phyloP scores from a whole-genome alignment of 2,329 filamentous ascomycete species.

The Verticillium zaregamsianum region DNA sequence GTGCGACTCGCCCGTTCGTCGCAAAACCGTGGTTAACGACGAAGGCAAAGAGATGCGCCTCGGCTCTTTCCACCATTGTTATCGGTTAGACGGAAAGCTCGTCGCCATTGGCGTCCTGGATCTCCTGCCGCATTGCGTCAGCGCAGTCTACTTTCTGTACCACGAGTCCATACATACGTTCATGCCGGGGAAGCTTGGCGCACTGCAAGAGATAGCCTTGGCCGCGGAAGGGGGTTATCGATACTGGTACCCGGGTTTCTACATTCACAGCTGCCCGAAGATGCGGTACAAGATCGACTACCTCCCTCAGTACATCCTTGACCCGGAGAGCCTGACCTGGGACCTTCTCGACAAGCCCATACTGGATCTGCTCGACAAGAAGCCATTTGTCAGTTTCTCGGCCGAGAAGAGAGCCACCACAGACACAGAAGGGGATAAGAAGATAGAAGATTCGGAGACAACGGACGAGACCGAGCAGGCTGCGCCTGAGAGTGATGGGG shows the following conservation, averaged over 20 bases:
- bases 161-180: slow-evolving; percentile 68
- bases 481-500: slow-evolving; percentile 14
- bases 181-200: slow-evolving; percentile 71
- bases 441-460: slow-evolving; percentile 16
- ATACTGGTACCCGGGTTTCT: slow-evolving; percentile 79
- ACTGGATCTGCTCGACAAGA: slow-evolving; percentile 45
- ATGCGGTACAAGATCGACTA: slow-evolving; percentile 86
- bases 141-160: slow-evolving; percentile 81
- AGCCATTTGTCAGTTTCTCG: slow-evolving; percentile 51
- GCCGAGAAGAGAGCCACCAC: slow-evolving; percentile 12
- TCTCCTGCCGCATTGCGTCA: slow-evolving; percentile 71
- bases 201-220: slow-evolving; percentile 67
- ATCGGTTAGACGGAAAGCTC: slow-evolving; percentile 70
- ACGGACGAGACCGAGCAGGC: slow-evolving; percentile 13
- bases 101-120: slow-evolving; percentile 76
- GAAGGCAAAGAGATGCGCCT: slow-evolving; percentile 52
- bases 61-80: slow-evolving; percentile 79
- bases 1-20: slow-evolving; percentile 63
- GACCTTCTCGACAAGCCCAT: slow-evolving; percentile 50
- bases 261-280: slow-evolving; percentile 76
- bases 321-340: slow-evolving; percentile 63
- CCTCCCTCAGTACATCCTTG: slow-evolving; percentile 67
- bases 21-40: slow-evolving; percentile 34
- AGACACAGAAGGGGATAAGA: slow-evolving; percentile 1
- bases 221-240: slow-evolving; percentile 65